These are phyloP conservation scores for Penicillium flavigenum DNA, from an alignment of 495 filamentous ascomycete genomes.

Conservation along the genomic window DNA sequence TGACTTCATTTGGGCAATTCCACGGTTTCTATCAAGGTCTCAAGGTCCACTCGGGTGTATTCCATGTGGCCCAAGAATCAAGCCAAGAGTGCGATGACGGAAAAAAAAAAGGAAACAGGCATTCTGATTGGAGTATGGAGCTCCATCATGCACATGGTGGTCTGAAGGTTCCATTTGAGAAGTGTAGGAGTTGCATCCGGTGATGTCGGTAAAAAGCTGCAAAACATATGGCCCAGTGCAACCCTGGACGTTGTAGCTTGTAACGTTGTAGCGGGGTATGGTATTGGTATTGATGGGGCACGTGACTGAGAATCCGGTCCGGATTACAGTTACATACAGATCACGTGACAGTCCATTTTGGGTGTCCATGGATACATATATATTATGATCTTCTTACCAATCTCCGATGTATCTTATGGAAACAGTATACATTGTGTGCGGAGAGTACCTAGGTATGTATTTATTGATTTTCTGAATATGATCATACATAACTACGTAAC, in stretches of 20 bases:
- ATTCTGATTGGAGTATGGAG: conserved; percentile 8
- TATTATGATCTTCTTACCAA: not conserved
- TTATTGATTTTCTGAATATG: not conserved
- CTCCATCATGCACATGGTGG: conserved; percentile 7
- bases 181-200: conserved; percentile 39
- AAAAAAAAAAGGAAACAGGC: not conserved
- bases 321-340: not conserved
- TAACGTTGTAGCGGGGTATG: conserved; percentile 27
- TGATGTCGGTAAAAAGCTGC: conserved; percentile 24
- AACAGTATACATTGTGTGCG: too few relatives aligned
- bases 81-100: conserved; percentile 9
- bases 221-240: conserved; percentile 19
- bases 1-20: conserved; percentile 15
- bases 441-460: not conserved
- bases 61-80: conserved; percentile 26
- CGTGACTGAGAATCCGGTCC: not conserved
- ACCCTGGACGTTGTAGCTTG: conserved; percentile 20
- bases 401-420: not conserved
- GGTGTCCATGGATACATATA: too few relatives aligned
- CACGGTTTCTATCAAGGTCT: conserved; percentile 1
- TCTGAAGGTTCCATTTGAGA: conserved; percentile 24
- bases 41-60: conserved; percentile 2
- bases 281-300: conserved; percentile 11
- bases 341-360: not conserved
- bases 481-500: not conserved